Base-by-base conservation (phyloP, 179 eudicot species). In the Spergularia azorica region DNA sequence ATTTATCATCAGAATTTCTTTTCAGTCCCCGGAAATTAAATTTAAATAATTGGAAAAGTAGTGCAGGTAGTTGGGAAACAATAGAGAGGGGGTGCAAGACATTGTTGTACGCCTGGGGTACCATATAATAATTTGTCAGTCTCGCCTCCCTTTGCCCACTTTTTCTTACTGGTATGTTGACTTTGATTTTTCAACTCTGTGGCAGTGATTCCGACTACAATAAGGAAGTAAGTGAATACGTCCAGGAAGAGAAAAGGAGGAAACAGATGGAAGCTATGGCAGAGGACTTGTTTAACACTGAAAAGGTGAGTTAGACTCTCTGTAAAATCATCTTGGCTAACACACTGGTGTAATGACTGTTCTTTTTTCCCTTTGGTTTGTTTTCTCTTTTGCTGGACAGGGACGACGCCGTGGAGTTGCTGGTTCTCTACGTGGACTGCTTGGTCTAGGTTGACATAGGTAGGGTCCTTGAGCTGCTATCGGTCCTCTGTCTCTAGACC, bases 211-310 rank as follows among this genome's bases (percentile, higher is more conserved):
- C 94, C 32, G 97, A 89, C 73, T 88, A 87, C 80, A 90, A 89
- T 79, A 97, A 90, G 75, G 95, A 90, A 82, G 85, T 87, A 17
- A 85, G 73, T 63, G 92, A 84, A 76, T 87, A 86, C 67, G 79
- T 89, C 63, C 90, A 88, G 76, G 97, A 91, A 81, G 99, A 94
- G 81, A 95, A 91, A 82, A 90, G 80, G 82, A 86, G 96, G 78
- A 91, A 90, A 81, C 90, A 94, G 80, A 91, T 81, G 92, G 98
- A 95, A 83, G 91, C 96, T 72, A 81, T 91, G 78, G 94, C 98
- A 11, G 99, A 95, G 72, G 98, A 95, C 77, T 86, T 95, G 43
- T 95, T 95, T 76, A 90, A 91, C 84, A 83, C 61, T 54, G 92
- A 89, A 63, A 88, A 88, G 92, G 98, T 90, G 70, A 77, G 67